phyloP scores from a whole-genome alignment of 352 stramenopile species.

The Phytophthora ramorum region DNA sequence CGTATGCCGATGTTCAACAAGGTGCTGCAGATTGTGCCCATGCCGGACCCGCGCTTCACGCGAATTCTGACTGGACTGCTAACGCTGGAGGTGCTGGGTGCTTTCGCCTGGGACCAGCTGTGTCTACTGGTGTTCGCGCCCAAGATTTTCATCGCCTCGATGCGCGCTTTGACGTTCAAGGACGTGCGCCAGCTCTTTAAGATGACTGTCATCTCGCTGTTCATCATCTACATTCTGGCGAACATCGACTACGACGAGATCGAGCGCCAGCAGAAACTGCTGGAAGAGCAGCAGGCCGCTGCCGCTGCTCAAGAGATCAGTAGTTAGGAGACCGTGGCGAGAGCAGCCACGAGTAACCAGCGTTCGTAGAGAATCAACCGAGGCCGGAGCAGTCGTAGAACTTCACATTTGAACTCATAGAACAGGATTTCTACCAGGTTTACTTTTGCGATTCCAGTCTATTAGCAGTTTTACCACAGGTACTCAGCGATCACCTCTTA shows the following conservation, averaged over 20 bases:
- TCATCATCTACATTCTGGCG: constrained; percentile 88
- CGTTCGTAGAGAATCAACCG: too few relatives aligned
- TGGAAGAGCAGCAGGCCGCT: constrained; percentile 60
- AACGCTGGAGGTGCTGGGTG: constrained; percentile 85
- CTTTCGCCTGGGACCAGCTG: constrained; percentile 88
- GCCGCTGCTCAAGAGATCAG: constrained; percentile 44
- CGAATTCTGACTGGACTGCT: constrained; percentile 83
- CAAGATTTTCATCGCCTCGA: constrained; percentile 86
- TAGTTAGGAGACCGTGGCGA: constrained; percentile 35
- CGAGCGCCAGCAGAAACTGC: constrained; percentile 85
- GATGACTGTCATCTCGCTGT: constrained; percentile 82
- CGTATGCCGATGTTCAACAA: constrained; percentile 93
- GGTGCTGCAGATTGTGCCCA: constrained; percentile 92
- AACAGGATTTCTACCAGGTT: constrained; percentile 15
- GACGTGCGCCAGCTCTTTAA: constrained; percentile 86
- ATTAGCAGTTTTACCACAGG: background rate
- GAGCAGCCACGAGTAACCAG: constrained; percentile 3
- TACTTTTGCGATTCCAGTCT: constrained; percentile 1
- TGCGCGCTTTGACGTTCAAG: constrained; percentile 78
- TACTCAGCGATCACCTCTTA: background rate
- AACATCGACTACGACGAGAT: constrained; percentile 93
- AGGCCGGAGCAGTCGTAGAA: constrained; percentile 10
- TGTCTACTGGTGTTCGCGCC: constrained; percentile 87
- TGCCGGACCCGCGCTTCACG: constrained; percentile 89
- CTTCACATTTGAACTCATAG: background rate